A percentile compares a stretch with the other conserved stretches of the same genome.
These are phyloP conservation scores for Cryptococcus sp. DNA, from an alignment of 1,284 basidiomycete genomes.

Conservation along the genomic window DNA sequence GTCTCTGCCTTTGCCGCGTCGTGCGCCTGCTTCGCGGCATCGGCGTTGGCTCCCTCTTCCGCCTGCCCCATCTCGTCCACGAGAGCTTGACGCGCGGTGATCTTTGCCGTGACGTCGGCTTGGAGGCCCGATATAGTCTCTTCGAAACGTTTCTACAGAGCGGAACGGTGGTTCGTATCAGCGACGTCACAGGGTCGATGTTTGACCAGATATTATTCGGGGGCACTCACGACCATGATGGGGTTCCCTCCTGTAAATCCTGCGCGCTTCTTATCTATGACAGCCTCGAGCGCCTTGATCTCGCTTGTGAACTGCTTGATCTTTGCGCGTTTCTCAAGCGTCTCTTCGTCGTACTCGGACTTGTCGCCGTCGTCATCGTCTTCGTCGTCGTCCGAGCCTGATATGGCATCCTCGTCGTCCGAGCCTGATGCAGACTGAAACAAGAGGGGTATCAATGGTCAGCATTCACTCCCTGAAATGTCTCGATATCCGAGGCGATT, in stretches of 20 bases:
- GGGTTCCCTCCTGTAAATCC: constrained; percentile 83
- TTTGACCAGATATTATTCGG: background rate
- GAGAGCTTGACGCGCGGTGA: constrained; percentile 57
- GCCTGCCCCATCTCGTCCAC: constrained; percentile 39
- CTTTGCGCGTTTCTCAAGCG: constrained; percentile 54
- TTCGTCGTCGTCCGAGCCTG: constrained; percentile 65
- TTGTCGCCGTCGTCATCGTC: constrained; percentile 58
- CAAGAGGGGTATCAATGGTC: background rate
- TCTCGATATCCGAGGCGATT: background rate
- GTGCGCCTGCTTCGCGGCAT: background rate
- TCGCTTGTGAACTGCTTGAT: constrained; percentile 81
- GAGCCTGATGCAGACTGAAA: constrained; percentile 28
- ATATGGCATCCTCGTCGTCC: constrained; percentile 59
- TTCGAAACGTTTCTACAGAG: constrained; percentile 95
- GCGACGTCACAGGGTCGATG: too few species aligned
- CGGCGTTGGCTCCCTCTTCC: background rate
- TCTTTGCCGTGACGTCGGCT: constrained; percentile 79
- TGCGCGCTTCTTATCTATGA: constrained; percentile 79
- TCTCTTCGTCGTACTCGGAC: constrained; percentile 68
- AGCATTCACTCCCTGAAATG: background rate
- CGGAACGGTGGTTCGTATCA: constrained; percentile 5
- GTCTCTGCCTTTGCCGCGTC: constrained; percentile 32
- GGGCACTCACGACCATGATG: constrained; percentile 62
- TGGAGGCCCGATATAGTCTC: constrained; percentile 84
- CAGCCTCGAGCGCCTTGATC: constrained; percentile 81